Base-by-base conservation (phyloP, 2,329 filamentous ascomycete genomes). In the Stagonosporopsis rhizophila region DNA sequence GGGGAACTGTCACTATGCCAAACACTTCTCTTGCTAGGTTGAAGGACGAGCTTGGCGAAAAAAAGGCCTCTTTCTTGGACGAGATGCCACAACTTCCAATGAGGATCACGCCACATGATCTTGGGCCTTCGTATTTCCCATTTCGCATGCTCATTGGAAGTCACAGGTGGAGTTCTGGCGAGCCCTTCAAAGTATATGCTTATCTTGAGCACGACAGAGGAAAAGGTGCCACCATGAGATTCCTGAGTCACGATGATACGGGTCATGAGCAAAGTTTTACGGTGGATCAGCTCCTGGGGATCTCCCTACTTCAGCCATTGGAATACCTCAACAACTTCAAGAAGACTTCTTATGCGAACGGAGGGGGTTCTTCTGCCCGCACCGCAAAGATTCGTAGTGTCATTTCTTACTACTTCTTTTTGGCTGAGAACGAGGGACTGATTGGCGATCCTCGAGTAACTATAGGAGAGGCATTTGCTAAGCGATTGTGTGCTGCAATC, bases 381-480 rank as follows among this genome's bases (percentile, higher is more conserved):
- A 44, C 44, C 8, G 54, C 45, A 3, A 63, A 58, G 28, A 44
- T 59, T 11, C 44, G 52, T 7, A 51, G 40, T 27, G 19, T 63
- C 2, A 25, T 63, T 1, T 49, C 39, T 3, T 63, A 63, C 41
- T 61, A 59, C 17, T 60, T 59, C 40, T 55, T 60, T 25, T 35
- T 63, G 11, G 58, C 60, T 4, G 58, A 63, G 20, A 50, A 57
- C n/a, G 27, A 51, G n/a, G 58, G 58, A 2, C 12, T 59, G 6
- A 59, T 60, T 11, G 37, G 32, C 2, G 19, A 48, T 23, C 55
- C 52, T 6, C n/a, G 15, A 2, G n/a, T 60, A 0, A 25, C 11
- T 0, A 25, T 52, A n/a, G 22, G 30, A n/a, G 34, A 40, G 15
- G 39, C 22, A 2, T 52, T 60, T 22, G 20, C 42, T 12, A 44